phyloP scores from a whole-genome alignment of 2,329 filamentous ascomycete genomes.

The Fusarium penzigii region DNA sequence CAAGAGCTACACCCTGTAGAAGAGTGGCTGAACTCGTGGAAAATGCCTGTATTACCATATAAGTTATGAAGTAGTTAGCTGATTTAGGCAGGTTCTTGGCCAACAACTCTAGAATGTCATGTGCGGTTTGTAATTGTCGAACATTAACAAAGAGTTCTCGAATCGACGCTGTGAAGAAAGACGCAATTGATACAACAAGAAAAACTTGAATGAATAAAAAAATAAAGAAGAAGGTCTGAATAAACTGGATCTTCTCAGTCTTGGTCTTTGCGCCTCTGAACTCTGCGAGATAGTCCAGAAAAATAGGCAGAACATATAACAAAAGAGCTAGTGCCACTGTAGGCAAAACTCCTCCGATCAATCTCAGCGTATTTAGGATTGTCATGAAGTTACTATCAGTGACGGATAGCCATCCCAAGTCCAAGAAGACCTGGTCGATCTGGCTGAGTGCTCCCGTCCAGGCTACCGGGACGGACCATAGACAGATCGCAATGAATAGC shows the following conservation, averaged over 20 bases:
- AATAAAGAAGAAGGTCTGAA: slow-evolving; percentile 89
- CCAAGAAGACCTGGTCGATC: slow-evolving; percentile 69
- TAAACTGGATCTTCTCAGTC: slow-evolving; percentile 74
- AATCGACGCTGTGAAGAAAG: slow-evolving; percentile 66
- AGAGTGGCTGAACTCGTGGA: slow-evolving; percentile 88
- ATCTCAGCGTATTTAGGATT: slow-evolving; percentile 60
- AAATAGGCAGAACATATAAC: slow-evolving; percentile 75
- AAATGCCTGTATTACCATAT: slow-evolving; percentile 93
- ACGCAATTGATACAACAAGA: slow-evolving; percentile 84
- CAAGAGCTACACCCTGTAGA: slow-evolving; percentile 74
- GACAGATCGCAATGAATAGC: slow-evolving; percentile 74
- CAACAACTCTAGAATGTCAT: slow-evolving; percentile 68
- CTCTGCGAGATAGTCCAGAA: slow-evolving; percentile 71
- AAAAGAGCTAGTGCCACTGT: slow-evolving; percentile 75
- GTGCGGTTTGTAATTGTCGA: slow-evolving; percentile 51
- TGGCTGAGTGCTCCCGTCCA: slow-evolving; percentile 85
- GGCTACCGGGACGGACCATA: slow-evolving; percentile 89
- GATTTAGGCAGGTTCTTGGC: slow-evolving; percentile 81
- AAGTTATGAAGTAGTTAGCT: slow-evolving; percentile 97
- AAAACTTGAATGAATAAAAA: slow-evolving; percentile 97
- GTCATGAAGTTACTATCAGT: too few relatives aligned
- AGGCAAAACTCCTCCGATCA: slow-evolving; percentile 83
- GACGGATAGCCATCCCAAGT: slow-evolving; percentile 55
- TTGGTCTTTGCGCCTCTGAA: slow-evolving; percentile 83
- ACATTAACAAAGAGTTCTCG: slow-evolving; percentile 61